A percentile compares a stretch with the other conserved stretches of the same genome.
These are phyloP conservation scores for Fallopia convolvulus DNA, from an alignment of 148 eudicot genomes.

Conservation along the genomic window DNA sequence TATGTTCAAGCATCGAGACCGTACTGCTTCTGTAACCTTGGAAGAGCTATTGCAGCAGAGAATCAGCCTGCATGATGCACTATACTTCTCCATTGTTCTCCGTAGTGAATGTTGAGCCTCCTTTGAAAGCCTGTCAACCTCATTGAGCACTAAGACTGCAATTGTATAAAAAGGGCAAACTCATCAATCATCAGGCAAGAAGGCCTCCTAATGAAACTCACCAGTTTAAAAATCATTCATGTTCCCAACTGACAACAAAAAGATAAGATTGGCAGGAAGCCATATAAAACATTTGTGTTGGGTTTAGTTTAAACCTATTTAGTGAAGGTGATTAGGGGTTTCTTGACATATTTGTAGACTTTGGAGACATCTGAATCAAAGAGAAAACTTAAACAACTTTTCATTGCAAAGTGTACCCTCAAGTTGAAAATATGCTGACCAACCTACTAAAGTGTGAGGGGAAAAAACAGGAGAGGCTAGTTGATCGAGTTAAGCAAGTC, in stretches of 20 bases:
- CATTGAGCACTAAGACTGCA: slow-evolving; percentile 90
- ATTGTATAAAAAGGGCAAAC: background rate
- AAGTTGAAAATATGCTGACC: background rate
- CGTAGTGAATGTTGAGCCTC: slow-evolving; percentile 95
- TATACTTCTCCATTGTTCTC: slow-evolving; percentile 96
- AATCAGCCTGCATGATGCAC: slow-evolving; percentile 87
- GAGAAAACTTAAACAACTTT: background rate
- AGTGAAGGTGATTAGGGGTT: background rate
- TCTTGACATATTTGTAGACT: background rate
- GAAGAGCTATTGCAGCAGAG: slow-evolving; percentile 95
- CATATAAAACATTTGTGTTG: background rate
- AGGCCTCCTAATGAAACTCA: background rate
- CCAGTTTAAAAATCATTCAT: background rate
- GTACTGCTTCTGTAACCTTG: slow-evolving; percentile 90
- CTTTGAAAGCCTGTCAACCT: slow-evolving; percentile 94
- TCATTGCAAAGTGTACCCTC: background rate
- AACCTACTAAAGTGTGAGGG: background rate
- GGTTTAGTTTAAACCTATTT: background rate
- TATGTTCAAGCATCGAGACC: slow-evolving; percentile 89
- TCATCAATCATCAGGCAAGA: slow-evolving; percentile 12
- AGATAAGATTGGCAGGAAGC: background rate
- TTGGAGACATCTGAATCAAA: background rate
- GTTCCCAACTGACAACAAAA: background rate
- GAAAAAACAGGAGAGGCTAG: background rate
- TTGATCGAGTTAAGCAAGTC: background rate